Evolutionary conservation across 208 protist genomes (phyloP), one percentile per base, ranked within the genome.

Genomic region (Wallacemonas sp.): DNA sequence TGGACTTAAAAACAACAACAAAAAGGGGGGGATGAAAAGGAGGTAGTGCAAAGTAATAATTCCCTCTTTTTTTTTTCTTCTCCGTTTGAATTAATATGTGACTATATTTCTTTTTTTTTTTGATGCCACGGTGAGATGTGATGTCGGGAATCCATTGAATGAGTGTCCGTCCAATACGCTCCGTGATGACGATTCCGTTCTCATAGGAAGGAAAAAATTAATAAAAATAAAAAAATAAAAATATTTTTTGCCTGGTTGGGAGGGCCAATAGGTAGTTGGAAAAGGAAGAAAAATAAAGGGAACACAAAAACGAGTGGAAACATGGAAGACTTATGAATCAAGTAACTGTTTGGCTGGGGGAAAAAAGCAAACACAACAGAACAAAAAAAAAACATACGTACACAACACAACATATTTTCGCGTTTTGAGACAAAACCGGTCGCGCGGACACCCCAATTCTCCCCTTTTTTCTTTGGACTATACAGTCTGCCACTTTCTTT

Each of bases 401-500:
- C 30, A n/a, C n/a, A n/a, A n/a, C n/a, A n/a, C n/a, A n/a, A n/a
- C n/a, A n/a, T n/a, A n/a, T n/a, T n/a, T n/a, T n/a, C n/a, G n/a
- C n/a, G n/a, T n/a, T n/a, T n/a, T n/a, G n/a, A n/a, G n/a, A n/a
- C n/a, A n/a, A n/a, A n/a, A n/a, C n/a, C n/a, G n/a, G n/a, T n/a
- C n/a, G n/a, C n/a, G n/a, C n/a, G n/a, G n/a, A 5, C 22, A 54
- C 11, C 2, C 22, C 4, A 19, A 31, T 54, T 31, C 24, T 38
- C 34, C 5, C 24, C n/a, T n/a, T n/a, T n/a, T n/a, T n/a, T n/a
- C n/a, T n/a, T n/a, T n/a, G n/a, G n/a, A n/a, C n/a, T n/a, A n/a
- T n/a, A n/a, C 30, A 34, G 33, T 34, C n/a, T 41, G 21, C 22
- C 38, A 28, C 36, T 44, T 45, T 56, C 27, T 49, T 51, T 66